Evolutionary conservation across 2,329 filamentous ascomycete genomes (phyloP).

Genomic region (Fonsecaea erecta): DNA sequence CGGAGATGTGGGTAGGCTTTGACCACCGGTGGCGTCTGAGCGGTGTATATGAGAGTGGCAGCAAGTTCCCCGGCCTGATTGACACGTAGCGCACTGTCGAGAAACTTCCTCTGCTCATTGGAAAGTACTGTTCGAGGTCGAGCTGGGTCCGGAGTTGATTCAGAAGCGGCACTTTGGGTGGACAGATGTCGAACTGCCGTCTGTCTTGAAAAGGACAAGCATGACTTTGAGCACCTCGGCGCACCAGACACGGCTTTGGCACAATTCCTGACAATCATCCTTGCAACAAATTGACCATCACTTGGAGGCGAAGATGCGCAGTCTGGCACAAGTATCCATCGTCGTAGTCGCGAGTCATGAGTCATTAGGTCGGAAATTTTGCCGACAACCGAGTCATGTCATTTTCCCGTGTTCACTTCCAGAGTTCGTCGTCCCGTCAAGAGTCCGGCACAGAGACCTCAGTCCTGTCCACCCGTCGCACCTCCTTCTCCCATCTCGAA

Average conservation of each 20-base stretch:
- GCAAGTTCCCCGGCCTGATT: slow-evolving; percentile 99
- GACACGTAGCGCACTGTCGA: slow-evolving; percentile 83
- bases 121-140: slow-evolving; percentile 63
- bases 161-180: slow-evolving; percentile 32
- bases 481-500: background rate
- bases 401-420: too few species aligned
- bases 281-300: background rate
- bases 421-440: too few species aligned
- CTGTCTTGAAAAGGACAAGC: background rate
- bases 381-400: background rate
- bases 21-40: slow-evolving; percentile 82
- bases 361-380: background rate
- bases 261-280: slow-evolving; percentile 6
- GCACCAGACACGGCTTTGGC: background rate
- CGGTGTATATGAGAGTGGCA: slow-evolving; percentile 88
- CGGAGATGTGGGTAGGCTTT: slow-evolving; percentile 83
- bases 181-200: slow-evolving; percentile 16
- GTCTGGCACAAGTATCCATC: background rate
- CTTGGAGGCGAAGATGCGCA: background rate
- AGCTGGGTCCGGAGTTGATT: slow-evolving; percentile 32
- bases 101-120: slow-evolving; percentile 71
- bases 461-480: background rate
- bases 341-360: too few species aligned
- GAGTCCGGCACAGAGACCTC: background rate
- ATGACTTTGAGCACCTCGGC: background rate